Base-by-base conservation (phyloP, 192 early-diverging fungal genomes). In the Backusella liffmaniae region DNA sequence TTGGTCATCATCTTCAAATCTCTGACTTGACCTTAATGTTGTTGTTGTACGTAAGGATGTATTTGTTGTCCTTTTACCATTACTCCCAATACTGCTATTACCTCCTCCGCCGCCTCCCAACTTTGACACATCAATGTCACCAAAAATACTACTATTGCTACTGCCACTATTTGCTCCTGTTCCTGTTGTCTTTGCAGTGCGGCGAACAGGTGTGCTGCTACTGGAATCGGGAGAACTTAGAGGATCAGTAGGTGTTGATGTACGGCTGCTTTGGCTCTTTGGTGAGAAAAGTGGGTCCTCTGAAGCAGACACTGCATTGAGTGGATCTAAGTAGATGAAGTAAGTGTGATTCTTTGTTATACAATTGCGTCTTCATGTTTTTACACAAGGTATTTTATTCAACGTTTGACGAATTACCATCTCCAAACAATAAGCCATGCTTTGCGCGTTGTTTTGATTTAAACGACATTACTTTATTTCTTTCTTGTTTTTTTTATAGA, bases 111-210 rank as follows among this genome's bases (percentile, higher is more conserved):
- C n/a, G 18, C 72, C 53, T 7, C 68, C 73, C 18, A 80, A 51
- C 67, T 80, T 80, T 42, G 49, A 59, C 1, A 80, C 79, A 74
- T 80, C 79, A 32, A 80, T 70, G 39, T 77, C 76, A 0, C 79
- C 79, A 77, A 80, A 80, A 39, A 80, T 76, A 15, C 73, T 34
- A 56, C 34, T 71, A 8, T 66, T 67, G 39, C 37, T 41, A 32
- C 37, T 62, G 2, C 16, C 23, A 9, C 35, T 16, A 32, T 3
- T 16, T 18, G 29, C 39, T 30, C 7, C 34, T 16, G 26, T 67
- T 30, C 7, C 35, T 12, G 35, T 37, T 15, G 66, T 4, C 35
- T 44, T 68, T 30, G 46, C 8, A 26, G 44, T 56, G 32, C 68
- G 49, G 42, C 69, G 44, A 15, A 71, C 26, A 21, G 70, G 70